Evolutionary conservation across 208 protist genomes (phyloP), one percentile per base, ranked within the genome.

Genomic region (Leishmania braziliensis): DNA sequence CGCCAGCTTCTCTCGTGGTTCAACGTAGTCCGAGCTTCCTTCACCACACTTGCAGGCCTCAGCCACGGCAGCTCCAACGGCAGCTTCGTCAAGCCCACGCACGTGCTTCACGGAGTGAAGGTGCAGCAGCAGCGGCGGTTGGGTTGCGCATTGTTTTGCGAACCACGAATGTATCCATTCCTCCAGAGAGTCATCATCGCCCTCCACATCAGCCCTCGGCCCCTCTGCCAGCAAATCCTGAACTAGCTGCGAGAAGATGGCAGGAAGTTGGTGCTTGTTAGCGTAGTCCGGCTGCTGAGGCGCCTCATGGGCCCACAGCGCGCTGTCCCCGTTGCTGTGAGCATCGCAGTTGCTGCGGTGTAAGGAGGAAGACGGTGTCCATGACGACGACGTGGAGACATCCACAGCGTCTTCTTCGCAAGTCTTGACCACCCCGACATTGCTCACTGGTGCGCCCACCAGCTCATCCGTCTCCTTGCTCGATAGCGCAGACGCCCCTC

Each of bases 151-250:
- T 48, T 16, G 76, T 16, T 50, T 53, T 29, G 5, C 76, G 77
- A 90, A 90, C 87, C 87, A 90, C 5, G 29, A 75, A 23, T 81
- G 51, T 66, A 88, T 86, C 87, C 87, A 90, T 53, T 9, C 51
- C 26, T 82, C 83, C 50, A 88, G 29, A 26, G 48, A 29, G 29
- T 50, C 63, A 16, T 53, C 63, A 33, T 29, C 46, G 9, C 39
- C 76, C 2, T 71, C 78, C 39, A 79, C 78, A 10, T 62, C 66
- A 58, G 80, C 81, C 20, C 66, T 71, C 8, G 81, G 84, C 76
- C 86, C n/a, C 36, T 36, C 84, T 8, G 43, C 51, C 29, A 84
- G 33, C 48, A 90, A 26, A 60, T 85, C 81, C 0, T 75, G 23
- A 1, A 90, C 56, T 77, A 90, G 84, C 48, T 78, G 20, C 33